Percentiles rank a stretch among this genome's conserved stretches.
Conservation (phyloP, 2,329 filamentous ascomycete genomes). For the Dichotomopilus funicola region DNA sequence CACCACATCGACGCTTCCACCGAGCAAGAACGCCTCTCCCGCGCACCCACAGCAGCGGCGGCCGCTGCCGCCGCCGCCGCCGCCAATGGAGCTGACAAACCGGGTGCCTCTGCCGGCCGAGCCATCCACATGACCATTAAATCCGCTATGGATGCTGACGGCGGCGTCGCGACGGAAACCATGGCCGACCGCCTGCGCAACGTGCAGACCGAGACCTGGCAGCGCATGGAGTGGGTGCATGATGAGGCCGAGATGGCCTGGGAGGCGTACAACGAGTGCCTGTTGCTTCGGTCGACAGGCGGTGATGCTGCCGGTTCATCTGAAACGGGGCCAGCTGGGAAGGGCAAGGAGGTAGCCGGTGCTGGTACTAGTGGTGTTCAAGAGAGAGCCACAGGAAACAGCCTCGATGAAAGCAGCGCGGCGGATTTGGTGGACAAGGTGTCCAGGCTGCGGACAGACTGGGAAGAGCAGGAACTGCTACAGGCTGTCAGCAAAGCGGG, state of each 20-base stretch:
- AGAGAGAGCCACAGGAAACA: neutral
- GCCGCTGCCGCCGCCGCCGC: slow-evolving; percentile 12
- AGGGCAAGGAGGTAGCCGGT: slow-evolving; percentile 17
- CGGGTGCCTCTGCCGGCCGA: slow-evolving; percentile 49
- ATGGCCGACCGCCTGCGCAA: slow-evolving; percentile 68
- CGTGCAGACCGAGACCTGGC: slow-evolving; percentile 80
- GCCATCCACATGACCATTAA: slow-evolving; percentile 86
- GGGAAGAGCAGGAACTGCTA: slow-evolving; percentile 40
- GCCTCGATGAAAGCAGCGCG: slow-evolving; percentile 14
- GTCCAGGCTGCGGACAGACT: slow-evolving; percentile 34
- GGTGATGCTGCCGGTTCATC: slow-evolving; percentile 14
- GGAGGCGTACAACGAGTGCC: slow-evolving; percentile 65
- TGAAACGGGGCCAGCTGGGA: slow-evolving; percentile 26
- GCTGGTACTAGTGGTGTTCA: slow-evolving; percentile 10
- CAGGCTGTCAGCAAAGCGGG: slow-evolving; percentile 37
- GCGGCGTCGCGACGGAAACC: slow-evolving; percentile 53
- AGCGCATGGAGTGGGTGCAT: slow-evolving; percentile 70
- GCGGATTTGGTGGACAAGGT: slow-evolving; percentile 33
- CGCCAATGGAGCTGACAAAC: neutral
- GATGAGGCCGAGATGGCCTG: slow-evolving; percentile 73
- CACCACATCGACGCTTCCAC: slow-evolving; percentile 83
- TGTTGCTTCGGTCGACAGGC: slow-evolving; percentile 46
- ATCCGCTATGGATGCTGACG: slow-evolving; percentile 57
- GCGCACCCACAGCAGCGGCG: slow-evolving; percentile 30
- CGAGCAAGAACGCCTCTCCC: slow-evolving; percentile 58